Conservation (phyloP, 2,329 filamentous ascomycete genomes). For the Nannizziopsis arthrosporioides region DNA sequence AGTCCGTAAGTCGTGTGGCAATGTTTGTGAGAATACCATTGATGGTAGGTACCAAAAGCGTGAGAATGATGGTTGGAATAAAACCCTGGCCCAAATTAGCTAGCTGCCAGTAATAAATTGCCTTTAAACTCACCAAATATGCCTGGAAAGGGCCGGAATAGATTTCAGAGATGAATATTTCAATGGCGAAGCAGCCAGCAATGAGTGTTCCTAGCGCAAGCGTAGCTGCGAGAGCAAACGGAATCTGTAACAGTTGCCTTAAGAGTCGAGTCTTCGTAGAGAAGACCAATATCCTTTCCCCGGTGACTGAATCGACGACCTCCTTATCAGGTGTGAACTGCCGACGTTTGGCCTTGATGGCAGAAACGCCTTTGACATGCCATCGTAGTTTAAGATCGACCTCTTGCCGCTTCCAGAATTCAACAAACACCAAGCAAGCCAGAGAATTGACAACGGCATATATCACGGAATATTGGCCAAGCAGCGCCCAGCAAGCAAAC, state of each 20-base stretch:
- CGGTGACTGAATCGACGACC: conserved; percentile 66
- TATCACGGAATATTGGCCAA: conserved; percentile 70
- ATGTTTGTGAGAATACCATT: conserved; percentile 62
- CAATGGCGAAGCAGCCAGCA: conserved; percentile 75
- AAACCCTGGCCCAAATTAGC: conserved; percentile 51
- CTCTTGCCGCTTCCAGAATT: conserved; percentile 94
- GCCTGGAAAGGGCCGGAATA: conserved; percentile 81
- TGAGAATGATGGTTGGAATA: conserved; percentile 78
- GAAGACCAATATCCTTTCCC: conserved; percentile 65
- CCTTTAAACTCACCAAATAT: conserved; percentile 52
- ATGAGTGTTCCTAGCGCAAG: conserved; percentile 69
- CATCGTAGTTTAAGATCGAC: conserved; percentile 74
- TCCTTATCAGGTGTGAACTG: conserved; percentile 72
- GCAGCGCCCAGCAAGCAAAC: conserved; percentile 63
- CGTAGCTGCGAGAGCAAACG: conserved; percentile 67
- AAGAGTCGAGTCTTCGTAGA: conserved; percentile 61
- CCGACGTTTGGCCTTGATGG: conserved; percentile 63
- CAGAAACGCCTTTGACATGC: conserved; percentile 75
- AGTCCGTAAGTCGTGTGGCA: conserved; percentile 64
- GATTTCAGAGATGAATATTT: conserved; percentile 90
- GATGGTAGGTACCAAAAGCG: conserved; percentile 65
- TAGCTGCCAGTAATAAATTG: not conserved
- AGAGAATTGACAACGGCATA: conserved; percentile 68
- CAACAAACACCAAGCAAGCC: conserved; percentile 84
- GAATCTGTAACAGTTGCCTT: conserved; percentile 68